A percentile compares a stretch with the other conserved stretches of the same genome.
Conservation (phyloP, 768 basidiomycete genomes). For the Atractiella rhizophila region DNA sequence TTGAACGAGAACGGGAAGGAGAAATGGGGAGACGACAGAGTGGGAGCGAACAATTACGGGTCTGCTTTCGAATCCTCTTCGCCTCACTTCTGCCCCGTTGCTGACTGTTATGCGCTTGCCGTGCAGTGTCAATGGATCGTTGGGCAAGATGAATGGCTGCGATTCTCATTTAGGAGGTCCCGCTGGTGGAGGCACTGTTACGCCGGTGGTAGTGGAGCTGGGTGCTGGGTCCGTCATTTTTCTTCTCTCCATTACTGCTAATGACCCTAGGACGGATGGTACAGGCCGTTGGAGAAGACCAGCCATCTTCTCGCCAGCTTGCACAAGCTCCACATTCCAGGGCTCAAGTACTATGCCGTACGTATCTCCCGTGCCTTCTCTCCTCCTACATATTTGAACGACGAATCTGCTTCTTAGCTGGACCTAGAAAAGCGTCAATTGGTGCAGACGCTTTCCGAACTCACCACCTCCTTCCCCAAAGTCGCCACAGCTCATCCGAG, state of each 20-base stretch:
- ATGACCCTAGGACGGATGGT: too few relatives aligned
- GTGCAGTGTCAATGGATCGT: slow-evolving; percentile 21
- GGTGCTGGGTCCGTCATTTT: slow-evolving; percentile 57
- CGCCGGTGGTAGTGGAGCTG: too few relatives aligned
- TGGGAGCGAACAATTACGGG: too few relatives aligned
- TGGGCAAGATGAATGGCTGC: too few relatives aligned
- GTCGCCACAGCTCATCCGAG: slow-evolving; percentile 9
- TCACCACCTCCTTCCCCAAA: slow-evolving; percentile 20
- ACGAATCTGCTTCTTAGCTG: slow-evolving; percentile 32
- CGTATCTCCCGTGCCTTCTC: neutral
- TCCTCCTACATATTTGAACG: slow-evolving; percentile 20
- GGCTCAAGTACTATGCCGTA: slow-evolving; percentile 14
- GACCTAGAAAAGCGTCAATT: slow-evolving; percentile 76
- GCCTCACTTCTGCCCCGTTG: neutral
- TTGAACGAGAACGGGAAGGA: slow-evolving; percentile 13
- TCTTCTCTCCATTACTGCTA: slow-evolving; percentile 1
- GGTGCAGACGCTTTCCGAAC: slow-evolving; percentile 44
- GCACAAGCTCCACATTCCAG: neutral
- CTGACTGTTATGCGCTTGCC: neutral
- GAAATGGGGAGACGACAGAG: too few relatives aligned
- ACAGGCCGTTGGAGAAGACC: slow-evolving; percentile 34
- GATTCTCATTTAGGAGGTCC: too few relatives aligned
- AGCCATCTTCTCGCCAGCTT: slow-evolving; percentile 29
- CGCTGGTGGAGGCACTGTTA: too few relatives aligned
- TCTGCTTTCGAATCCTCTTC: neutral